These are phyloP conservation scores for Cladosporium sp. DNA, from an alignment of 2,329 filamentous ascomycete species.

Conservation along the genomic window DNA sequence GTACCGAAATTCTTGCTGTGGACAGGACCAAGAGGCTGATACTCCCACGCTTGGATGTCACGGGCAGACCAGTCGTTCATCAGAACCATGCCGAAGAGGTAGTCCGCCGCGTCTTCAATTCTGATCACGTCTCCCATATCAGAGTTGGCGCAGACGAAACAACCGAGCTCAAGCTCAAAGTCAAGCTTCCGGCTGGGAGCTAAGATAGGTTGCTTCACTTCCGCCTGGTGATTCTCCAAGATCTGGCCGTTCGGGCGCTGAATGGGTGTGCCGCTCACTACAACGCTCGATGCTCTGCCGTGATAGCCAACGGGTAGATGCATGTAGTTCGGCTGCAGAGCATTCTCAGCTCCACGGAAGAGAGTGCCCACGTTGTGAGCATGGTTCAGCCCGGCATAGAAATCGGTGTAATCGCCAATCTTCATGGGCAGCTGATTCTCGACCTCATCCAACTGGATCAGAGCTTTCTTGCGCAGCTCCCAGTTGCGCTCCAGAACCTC, in stretches of 20 bases:
- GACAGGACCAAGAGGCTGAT: conserved; percentile 76
- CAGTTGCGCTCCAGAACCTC: conserved; percentile 61
- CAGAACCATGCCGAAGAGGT: conserved; percentile 74
- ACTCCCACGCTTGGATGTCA: conserved; percentile 82
- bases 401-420: conserved; percentile 73
- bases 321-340: conserved; percentile 75
- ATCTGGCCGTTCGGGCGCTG: conserved; percentile 73
- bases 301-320: conserved; percentile 81
- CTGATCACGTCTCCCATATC: conserved; percentile 60
- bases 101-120: conserved; percentile 62
- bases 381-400: conserved; percentile 77
- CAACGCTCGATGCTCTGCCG: conserved; percentile 69
- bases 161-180: conserved; percentile 76
- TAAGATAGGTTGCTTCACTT: conserved; percentile 60
- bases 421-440: conserved; percentile 69
- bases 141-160: conserved; percentile 65
- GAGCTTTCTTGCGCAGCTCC: conserved; percentile 51
- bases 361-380: conserved; percentile 68
- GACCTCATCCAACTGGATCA: conserved; percentile 58
- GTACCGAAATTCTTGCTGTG: conserved; percentile 81
- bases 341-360: conserved; percentile 68
- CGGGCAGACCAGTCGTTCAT: conserved; percentile 86
- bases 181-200: conserved; percentile 65
- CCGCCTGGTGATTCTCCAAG: conserved; percentile 58
- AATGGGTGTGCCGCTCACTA: conserved; percentile 69